Evolutionary conservation across 2,329 filamentous ascomycete species (phyloP).

Genomic region (Monilinia laxa): DNA sequence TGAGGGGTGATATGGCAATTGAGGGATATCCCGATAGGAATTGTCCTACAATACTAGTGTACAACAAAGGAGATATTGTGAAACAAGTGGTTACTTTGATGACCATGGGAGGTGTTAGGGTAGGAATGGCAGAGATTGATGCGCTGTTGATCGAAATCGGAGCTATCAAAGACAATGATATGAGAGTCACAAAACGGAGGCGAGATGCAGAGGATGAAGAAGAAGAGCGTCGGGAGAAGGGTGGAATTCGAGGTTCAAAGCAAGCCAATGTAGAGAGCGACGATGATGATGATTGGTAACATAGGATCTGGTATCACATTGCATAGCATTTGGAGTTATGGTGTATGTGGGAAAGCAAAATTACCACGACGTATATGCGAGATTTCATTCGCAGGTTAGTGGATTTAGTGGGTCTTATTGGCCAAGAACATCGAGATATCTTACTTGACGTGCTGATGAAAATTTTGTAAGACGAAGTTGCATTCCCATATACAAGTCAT

Average conservation of each 20-base stretch:
- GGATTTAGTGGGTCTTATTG: not conserved
- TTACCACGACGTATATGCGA: not conserved
- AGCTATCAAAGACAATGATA: conserved; percentile 74
- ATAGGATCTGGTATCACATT: conserved; percentile 6
- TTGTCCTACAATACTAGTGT: conserved; percentile 89
- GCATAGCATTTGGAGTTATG: conserved; percentile 23
- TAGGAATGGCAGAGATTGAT: conserved; percentile 73
- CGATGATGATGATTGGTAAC: conserved; percentile 44
- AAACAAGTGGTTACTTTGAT: conserved; percentile 88
- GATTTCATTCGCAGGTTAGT: not conserved
- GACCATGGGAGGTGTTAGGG: conserved; percentile 71
- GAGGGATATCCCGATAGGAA: conserved; percentile 95
- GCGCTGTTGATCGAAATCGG: conserved; percentile 78
- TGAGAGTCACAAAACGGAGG: conserved; percentile 56
- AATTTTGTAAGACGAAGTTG: not conserved
- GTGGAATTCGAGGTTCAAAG: conserved; percentile 36
- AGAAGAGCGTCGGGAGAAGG: conserved; percentile 37
- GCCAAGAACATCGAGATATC: not conserved
- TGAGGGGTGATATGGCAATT: conserved; percentile 86
- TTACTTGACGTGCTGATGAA: not conserved
- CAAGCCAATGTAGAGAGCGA: conserved; percentile 40
- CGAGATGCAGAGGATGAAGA: conserved; percentile 38
- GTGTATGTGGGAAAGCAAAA: conserved; percentile 9
- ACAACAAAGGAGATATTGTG: conserved; percentile 88
- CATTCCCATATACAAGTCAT: not conserved